These are phyloP conservation scores for Neurospora sp. DNA, from an alignment of 495 filamentous ascomycete species.

Conservation along the genomic window DNA sequence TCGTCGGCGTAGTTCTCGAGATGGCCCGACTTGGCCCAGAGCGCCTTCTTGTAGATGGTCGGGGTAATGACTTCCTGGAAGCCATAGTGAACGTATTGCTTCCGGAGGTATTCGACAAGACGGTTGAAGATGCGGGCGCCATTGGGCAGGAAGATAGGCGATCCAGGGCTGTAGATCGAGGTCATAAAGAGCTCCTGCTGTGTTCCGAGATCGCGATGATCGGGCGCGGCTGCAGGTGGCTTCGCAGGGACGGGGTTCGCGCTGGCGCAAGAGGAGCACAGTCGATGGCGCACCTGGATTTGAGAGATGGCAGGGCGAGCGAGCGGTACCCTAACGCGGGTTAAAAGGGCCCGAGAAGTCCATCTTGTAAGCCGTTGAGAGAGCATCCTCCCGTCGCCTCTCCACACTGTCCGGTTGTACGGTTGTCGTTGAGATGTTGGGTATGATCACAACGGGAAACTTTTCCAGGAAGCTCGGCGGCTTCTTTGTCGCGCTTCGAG, in stretches of 20 bases:
- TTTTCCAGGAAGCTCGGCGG: slow-evolving; percentile 4
- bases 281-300: slow-evolving; percentile 4
- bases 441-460: not conserved
- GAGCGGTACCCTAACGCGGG: slow-evolving; percentile 1
- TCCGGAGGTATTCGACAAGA: slow-evolving; percentile 71
- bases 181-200: slow-evolving; percentile 70
- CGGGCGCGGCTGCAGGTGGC: slow-evolving; percentile 20
- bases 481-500: not conserved
- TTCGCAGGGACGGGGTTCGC: slow-evolving; percentile 12
- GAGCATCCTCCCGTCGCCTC: slow-evolving; percentile 14
- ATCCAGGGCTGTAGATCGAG: slow-evolving; percentile 73
- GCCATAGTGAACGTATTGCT: slow-evolving; percentile 78
- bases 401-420: not conserved
- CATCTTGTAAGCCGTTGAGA: slow-evolving; percentile 12
- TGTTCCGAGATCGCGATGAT: slow-evolving; percentile 64
- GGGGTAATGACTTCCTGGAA: slow-evolving; percentile 90
- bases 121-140: slow-evolving; percentile 84
- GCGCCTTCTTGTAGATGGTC: slow-evolving; percentile 82
- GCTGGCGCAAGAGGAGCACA: slow-evolving; percentile 26
- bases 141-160: slow-evolving; percentile 78
- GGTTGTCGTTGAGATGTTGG: not conserved
- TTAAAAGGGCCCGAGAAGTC: slow-evolving; percentile 5
- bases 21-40: slow-evolving; percentile 86
- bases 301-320: not conserved
- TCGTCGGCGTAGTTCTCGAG: slow-evolving; percentile 91